Conservation (phyloP, 208 protist genomes). For the Porcisia hertigi region DNA sequence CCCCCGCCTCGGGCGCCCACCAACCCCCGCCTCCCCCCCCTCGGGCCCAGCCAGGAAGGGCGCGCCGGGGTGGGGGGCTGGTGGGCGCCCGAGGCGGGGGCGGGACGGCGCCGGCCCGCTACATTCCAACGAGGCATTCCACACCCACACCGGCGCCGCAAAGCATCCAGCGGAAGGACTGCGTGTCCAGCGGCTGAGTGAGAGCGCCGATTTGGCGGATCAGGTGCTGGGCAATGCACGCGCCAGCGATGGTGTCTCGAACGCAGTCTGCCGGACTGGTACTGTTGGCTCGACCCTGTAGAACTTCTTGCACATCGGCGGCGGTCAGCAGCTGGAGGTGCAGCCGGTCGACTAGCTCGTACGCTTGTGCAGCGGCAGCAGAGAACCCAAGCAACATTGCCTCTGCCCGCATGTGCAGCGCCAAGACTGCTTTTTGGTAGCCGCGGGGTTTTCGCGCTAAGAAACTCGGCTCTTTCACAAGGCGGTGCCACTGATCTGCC, state of each 20-base stretch:
- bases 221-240: slow-evolving; percentile 49
- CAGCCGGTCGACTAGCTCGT: slow-evolving; percentile 31
- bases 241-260: slow-evolving; percentile 42
- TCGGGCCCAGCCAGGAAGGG: not conserved
- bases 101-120: not conserved
- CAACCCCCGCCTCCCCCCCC: not conserved
- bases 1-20: not conserved
- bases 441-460: slow-evolving; percentile 31
- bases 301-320: slow-evolving; percentile 22
- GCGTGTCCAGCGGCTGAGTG: slow-evolving; percentile 4
- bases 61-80: not conserved
- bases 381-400: slow-evolving; percentile 5
- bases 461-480: slow-evolving; percentile 28
- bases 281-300: not conserved
- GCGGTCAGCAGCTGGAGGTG: slow-evolving; percentile 35
- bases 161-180: slow-evolving; percentile 27
- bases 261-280: slow-evolving; percentile 15
- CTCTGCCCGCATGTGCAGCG: slow-evolving; percentile 27
- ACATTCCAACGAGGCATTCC: slow-evolving; percentile 32
- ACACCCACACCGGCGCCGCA: slow-evolving; percentile 19
- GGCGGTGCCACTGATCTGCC: slow-evolving; percentile 32
- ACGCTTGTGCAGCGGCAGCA: slow-evolving; percentile 11
- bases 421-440: slow-evolving; percentile 40
- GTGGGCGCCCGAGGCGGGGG: not conserved
- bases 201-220: slow-evolving; percentile 30